phyloP scores from a whole-genome alignment of 2,329 filamentous ascomycete species.

The Xylaria digitata region DNA sequence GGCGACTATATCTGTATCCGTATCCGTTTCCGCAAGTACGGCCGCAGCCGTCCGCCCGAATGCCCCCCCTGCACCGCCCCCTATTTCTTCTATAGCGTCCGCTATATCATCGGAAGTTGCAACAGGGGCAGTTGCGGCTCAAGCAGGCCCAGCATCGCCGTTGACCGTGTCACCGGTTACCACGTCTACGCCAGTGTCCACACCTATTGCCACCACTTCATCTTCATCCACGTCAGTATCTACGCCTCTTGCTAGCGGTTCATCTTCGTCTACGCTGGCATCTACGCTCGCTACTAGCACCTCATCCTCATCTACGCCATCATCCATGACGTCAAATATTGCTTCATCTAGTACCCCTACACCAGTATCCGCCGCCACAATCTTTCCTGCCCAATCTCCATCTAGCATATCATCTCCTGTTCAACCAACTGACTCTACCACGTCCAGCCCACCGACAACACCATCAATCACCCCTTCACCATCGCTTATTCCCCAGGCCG shows the following conservation, averaged over 20 bases:
- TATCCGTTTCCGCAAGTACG: too few species aligned
- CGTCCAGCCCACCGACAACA: not conserved
- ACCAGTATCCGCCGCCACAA: not conserved
- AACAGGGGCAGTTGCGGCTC: too few species aligned
- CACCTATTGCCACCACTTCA: not conserved
- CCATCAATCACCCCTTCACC: not conserved
- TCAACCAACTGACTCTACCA: not conserved
- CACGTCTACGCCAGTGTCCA: not conserved
- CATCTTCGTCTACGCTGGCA: not conserved
- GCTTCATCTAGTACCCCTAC: not conserved
- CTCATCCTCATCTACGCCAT: not conserved
- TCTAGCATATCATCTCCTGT: not conserved
- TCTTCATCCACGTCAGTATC: not conserved
- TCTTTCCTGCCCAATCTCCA: not conserved
- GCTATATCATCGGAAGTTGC: not conserved
- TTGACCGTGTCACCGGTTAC: not conserved
- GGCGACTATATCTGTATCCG: too few species aligned
- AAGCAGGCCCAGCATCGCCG: too few species aligned
- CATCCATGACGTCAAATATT: too few species aligned
- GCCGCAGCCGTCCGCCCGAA: not conserved
- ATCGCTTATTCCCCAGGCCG: not conserved
- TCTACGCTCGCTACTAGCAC: too few species aligned
- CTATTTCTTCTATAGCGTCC: not conserved
- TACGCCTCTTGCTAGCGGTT: too few species aligned
- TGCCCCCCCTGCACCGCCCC: not conserved